These are phyloP conservation scores for Diplogelasinospora grovesii DNA, from an alignment of 495 filamentous ascomycete species.

Conservation along the genomic window DNA sequence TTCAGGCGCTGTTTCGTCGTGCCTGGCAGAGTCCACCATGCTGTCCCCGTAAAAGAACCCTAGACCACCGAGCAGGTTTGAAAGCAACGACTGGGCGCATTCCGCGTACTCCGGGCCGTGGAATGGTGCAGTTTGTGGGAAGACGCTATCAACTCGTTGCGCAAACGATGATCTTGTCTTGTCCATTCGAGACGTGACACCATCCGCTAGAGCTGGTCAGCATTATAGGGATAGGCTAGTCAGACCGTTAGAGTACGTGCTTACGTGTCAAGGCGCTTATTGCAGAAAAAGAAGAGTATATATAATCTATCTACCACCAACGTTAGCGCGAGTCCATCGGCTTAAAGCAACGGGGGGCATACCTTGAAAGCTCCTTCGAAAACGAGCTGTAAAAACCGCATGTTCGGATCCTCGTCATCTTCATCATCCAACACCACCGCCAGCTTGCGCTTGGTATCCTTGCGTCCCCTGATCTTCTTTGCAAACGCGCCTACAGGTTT, in stretches of 20 bases:
- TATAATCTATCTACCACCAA: conserved; percentile 12
- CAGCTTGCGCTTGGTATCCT: neutral
- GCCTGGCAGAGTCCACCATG: conserved; percentile 79
- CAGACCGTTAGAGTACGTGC: no score
- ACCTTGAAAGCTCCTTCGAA: conserved; percentile 75
- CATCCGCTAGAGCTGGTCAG: conserved; percentile 34
- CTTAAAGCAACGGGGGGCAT: neutral
- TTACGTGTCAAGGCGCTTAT: no score
- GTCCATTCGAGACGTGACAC: neutral
- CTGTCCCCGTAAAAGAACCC: conserved; percentile 85
- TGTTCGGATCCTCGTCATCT: conserved; percentile 63
- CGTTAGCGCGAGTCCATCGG: neutral
- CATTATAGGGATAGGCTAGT: no score
- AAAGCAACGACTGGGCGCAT: conserved; percentile 79
- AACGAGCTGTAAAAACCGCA: conserved; percentile 81
- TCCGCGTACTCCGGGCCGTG: conserved; percentile 55
- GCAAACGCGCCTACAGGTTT: no score
- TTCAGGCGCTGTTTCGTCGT: conserved; percentile 87
- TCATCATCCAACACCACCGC: conserved; percentile 51
- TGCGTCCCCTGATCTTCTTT: no score
- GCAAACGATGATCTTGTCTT: conserved; percentile 44
- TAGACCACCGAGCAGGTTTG: conserved; percentile 84
- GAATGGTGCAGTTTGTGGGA: conserved; percentile 68
- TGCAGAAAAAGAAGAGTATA: no score
- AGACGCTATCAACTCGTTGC: conserved; percentile 59